These are phyloP conservation scores for Cercospora canescens DNA, from an alignment of 2,329 filamentous ascomycete genomes.

Conservation along the genomic window DNA sequence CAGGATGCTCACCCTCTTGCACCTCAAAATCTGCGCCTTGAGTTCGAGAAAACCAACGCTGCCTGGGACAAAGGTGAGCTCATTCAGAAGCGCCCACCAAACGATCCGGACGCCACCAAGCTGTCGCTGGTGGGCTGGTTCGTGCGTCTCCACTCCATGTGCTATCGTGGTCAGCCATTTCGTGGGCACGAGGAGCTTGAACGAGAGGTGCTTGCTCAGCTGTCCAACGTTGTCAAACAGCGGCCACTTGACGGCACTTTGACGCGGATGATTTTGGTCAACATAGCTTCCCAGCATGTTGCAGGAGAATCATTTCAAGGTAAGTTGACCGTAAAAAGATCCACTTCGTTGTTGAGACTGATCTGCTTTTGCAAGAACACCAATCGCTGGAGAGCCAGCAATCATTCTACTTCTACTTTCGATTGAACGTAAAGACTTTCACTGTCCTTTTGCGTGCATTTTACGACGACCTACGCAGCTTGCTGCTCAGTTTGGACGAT, in stretches of 20 bases:
- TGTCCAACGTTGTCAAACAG: conserved; percentile 71
- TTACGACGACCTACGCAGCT: conserved; percentile 62
- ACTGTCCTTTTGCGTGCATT: conserved; percentile 70
- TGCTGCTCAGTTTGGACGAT: conserved; percentile 45
- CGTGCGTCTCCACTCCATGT: conserved; percentile 79
- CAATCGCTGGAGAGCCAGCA: conserved; percentile 34
- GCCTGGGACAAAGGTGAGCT: conserved; percentile 59
- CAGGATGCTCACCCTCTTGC: conserved; percentile 74
- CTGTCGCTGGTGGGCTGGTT: conserved; percentile 78
- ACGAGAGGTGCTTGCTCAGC: conserved; percentile 76
- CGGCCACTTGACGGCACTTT: conserved; percentile 64
- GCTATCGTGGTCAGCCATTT: conserved; percentile 75
- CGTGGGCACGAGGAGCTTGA: conserved; percentile 78
- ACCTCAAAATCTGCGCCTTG: conserved; percentile 72
- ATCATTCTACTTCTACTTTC: conserved; percentile 63
- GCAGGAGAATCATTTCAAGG: conserved; percentile 62
- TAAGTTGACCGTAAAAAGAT: conserved; percentile 37
- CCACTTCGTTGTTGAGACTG: not conserved
- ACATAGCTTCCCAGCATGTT: conserved; percentile 79
- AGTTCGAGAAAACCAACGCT: conserved; percentile 68
- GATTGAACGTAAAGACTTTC: conserved; percentile 77
- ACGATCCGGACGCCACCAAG: conserved; percentile 54
- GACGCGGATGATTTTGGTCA: conserved; percentile 79
- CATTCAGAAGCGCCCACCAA: conserved; percentile 41
- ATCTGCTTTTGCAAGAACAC: not conserved